Evolutionary conservation across 805 yeast genomes (phyloP), one percentile per base, ranked within the genome.

Genomic region (Metschnikowia vanudenii): DNA sequence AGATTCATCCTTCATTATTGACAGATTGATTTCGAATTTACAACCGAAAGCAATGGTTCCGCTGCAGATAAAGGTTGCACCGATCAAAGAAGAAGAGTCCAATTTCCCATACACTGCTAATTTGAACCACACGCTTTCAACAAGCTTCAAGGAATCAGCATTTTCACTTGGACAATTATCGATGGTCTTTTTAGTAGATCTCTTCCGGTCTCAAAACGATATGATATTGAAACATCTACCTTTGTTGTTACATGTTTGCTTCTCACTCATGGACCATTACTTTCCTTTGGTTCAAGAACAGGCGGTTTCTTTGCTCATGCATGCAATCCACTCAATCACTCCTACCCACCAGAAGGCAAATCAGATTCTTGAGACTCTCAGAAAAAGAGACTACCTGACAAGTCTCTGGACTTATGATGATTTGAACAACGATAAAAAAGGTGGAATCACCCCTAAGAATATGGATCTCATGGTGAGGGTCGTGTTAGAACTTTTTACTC

Each of bases 41-140:
- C 87, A 86, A 54, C 97, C 98, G 2, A 85, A 82, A 54, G 74
- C 84, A 4, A 89, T 92, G 95, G 83, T 94, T n/a, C 96, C 97
- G 1, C 80, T 82, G 18, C 78, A 74, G 31, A 58, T 61, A 7
- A 45, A 50, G 18, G 16, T 13, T 5, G n/a, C 31, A 64, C 66
- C 7, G 60, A 53, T 13, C 36, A 58, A 5, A 26, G 63, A 71
- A 0, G 70, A 69, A 6, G 46, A 40, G 7, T 43, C 45, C 9
- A 24, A 12, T 9, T 53, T 82, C 48, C 95, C 96, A 0, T 90
- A 89, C 59, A 76, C 87, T 49, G 95, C 96, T 0, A 78, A 89
- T 57, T 69, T 90, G 16, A 74, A 83, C 65, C 71, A 71, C 16
- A 62, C 87, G n/a, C 75, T 81, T 11, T 61, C 68, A 0, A 71